A percentile compares a stretch with the other conserved stretches of the same genome.
These are phyloP conservation scores for Torulaspora microellipsoides DNA, from an alignment of 805 yeast genomes.

Conservation along the genomic window DNA sequence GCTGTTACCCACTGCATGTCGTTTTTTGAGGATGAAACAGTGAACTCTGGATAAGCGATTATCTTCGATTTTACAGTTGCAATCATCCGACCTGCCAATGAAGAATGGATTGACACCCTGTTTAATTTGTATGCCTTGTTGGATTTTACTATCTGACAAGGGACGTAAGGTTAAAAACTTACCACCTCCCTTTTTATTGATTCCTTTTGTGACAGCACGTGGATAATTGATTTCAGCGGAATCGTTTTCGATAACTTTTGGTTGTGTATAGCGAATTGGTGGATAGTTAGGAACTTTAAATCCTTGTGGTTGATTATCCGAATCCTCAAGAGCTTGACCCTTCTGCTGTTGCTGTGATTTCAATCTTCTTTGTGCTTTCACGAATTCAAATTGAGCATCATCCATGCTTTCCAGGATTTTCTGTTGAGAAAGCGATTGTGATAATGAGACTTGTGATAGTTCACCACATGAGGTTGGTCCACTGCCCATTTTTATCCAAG, in stretches of 20 bases:
- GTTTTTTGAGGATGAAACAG: slow-evolving; percentile 59
- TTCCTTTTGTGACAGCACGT: slow-evolving; percentile 4
- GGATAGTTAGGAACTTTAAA: slow-evolving; percentile 30
- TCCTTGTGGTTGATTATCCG: slow-evolving; percentile 14
- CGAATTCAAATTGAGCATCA: slow-evolving; percentile 30
- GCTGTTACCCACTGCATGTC: slow-evolving; percentile 56
- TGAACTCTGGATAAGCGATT: slow-evolving; percentile 80
- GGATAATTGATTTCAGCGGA: slow-evolving; percentile 11
- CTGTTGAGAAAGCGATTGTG: slow-evolving; percentile 70
- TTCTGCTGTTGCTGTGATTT: slow-evolving; percentile 15
- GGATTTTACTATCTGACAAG: slow-evolving; percentile 41
- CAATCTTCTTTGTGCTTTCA: slow-evolving; percentile 24
- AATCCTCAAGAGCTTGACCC: slow-evolving; percentile 7
- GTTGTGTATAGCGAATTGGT: slow-evolving; percentile 30
- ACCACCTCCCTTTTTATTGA: slow-evolving; percentile 38
- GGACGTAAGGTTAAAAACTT: slow-evolving; percentile 61
- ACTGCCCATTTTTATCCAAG: slow-evolving; percentile 56
- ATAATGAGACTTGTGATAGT: slow-evolving; percentile 48
- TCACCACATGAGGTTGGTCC: slow-evolving; percentile 8
- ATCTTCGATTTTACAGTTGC: slow-evolving; percentile 61
- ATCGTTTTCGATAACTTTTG: slow-evolving; percentile 12
- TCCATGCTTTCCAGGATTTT: slow-evolving; percentile 39
- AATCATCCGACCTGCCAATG: slow-evolving; percentile 66
- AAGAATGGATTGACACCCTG: slow-evolving; percentile 64
- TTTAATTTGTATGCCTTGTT: slow-evolving; percentile 50